A percentile compares a stretch with the other conserved stretches of the same genome.
phyloP scores from a whole-genome alignment of 441 rosid genomes.

The Dalechampia spathulata region DNA sequence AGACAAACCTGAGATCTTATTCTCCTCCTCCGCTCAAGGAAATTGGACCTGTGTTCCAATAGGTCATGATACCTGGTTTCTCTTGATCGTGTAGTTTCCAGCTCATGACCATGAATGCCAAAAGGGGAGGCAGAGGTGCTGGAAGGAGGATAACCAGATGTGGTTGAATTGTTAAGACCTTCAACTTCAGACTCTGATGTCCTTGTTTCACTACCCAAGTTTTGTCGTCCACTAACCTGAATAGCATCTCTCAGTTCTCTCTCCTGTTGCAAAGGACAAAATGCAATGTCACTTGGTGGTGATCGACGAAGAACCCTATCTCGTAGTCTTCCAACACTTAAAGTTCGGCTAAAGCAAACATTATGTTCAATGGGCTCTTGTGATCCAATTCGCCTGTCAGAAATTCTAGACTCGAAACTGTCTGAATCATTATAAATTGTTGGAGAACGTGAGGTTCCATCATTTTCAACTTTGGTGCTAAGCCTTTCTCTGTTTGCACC shows the following conservation, averaged over 20 bases:
- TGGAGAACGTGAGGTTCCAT: constrained; percentile 33
- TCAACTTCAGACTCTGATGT: constrained; percentile 31
- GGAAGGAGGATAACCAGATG: constrained; percentile 42
- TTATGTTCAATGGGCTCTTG: constrained; percentile 73
- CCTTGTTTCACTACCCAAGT: constrained; percentile 24
- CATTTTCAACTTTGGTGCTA: constrained; percentile 27
- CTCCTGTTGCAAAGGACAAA: constrained; percentile 50
- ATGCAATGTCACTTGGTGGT: constrained; percentile 51
- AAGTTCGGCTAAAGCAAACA: constrained; percentile 83
- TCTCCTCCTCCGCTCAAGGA: constrained; percentile 88
- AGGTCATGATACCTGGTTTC: constrained; percentile 81
- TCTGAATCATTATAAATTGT: constrained; percentile 33
- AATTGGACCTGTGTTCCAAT: constrained; percentile 82
- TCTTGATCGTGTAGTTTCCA: constrained; percentile 56
- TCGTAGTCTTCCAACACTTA: constrained; percentile 97
- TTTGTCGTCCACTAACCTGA: constrained; percentile 31
- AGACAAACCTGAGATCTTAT: constrained; percentile 91
- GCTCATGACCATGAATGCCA: constrained; percentile 45
- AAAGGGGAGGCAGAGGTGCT: constrained; percentile 39
- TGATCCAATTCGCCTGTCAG: constrained; percentile 52
- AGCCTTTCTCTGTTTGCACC: constrained; percentile 28
- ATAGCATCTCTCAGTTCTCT: constrained; percentile 40
- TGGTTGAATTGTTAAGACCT: constrained; percentile 26
- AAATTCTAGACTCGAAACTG: constrained; percentile 33
- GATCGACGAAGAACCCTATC: constrained; percentile 94